Evolutionary conservation across 176 grass and related monocot species (phyloP).

Genomic region (Triticum dicoccoides): DNA sequence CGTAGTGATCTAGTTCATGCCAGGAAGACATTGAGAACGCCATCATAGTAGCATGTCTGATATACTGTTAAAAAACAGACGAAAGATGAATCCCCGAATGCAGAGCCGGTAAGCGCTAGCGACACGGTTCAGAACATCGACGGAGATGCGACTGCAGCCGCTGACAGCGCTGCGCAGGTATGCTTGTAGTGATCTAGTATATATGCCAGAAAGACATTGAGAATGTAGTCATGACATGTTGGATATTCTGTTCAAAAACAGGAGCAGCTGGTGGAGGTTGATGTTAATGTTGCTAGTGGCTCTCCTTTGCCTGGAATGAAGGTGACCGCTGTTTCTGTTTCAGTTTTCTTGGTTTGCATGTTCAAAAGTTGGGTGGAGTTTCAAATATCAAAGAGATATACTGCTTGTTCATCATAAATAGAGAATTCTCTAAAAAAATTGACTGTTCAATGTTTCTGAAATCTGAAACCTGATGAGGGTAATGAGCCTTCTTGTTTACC

Average conservation of each 20-base stretch:
- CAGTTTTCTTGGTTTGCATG: background rate
- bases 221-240: background rate
- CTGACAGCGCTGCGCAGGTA: conserved; percentile 39
- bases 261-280: conserved; percentile 46
- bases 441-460: background rate
- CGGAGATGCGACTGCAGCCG: conserved; percentile 29
- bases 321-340: conserved; percentile 36
- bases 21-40: background rate
- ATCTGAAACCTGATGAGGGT: background rate
- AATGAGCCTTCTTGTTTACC: background rate
- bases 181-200: background rate
- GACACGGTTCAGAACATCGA: conserved; percentile 12
- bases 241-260: conserved; percentile 48
- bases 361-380: background rate
- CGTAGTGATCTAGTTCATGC: background rate
- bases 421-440: background rate
- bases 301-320: conserved; percentile 96
- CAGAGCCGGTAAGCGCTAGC: conserved; percentile 39
- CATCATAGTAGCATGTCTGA: conserved; percentile 9
- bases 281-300: conserved; percentile 63
- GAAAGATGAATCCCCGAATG: conserved; percentile 50
- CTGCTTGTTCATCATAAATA: conserved; percentile 1
- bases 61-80: conserved; percentile 49
- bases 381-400: background rate
- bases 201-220: background rate